Evolutionary conservation across 352 stramenopile species (phyloP).

Genomic region (Phytophthora cactorum): DNA sequence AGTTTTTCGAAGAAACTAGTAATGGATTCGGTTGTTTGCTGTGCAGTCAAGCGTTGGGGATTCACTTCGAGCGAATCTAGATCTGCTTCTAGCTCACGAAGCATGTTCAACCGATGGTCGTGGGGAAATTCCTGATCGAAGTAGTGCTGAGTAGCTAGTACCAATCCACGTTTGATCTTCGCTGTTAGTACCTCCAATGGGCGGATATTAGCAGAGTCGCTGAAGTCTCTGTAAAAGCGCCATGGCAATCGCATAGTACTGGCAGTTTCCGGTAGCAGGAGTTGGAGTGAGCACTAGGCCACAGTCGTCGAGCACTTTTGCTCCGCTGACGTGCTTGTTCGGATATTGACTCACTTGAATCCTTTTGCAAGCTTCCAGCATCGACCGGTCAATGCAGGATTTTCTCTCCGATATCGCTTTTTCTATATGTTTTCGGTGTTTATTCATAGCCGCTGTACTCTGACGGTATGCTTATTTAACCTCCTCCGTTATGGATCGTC

Average conservation of each 20-base stretch:
- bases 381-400: background rate
- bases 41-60: background rate
- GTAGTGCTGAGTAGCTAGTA: background rate
- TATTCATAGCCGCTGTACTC: background rate
- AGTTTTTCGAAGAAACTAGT: background rate
- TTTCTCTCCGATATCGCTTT: background rate
- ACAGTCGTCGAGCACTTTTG: background rate
- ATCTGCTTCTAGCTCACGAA: background rate
- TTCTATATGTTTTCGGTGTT: background rate
- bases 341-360: background rate
- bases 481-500: background rate
- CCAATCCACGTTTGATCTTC: slow-evolving; percentile 1
- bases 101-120: background rate
- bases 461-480: background rate
- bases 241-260: slow-evolving; percentile 1
- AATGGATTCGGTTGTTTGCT: background rate
- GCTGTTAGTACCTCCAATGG: background rate
- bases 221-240: background rate
- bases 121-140: background rate
- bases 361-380: background rate
- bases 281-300: background rate
- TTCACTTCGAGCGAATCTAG: background rate
- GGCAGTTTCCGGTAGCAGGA: background rate
- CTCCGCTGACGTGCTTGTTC: background rate
- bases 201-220: background rate